Base-by-base conservation (phyloP, 202 grass and related monocot genomes). In the Eragrostis tef region DNA sequence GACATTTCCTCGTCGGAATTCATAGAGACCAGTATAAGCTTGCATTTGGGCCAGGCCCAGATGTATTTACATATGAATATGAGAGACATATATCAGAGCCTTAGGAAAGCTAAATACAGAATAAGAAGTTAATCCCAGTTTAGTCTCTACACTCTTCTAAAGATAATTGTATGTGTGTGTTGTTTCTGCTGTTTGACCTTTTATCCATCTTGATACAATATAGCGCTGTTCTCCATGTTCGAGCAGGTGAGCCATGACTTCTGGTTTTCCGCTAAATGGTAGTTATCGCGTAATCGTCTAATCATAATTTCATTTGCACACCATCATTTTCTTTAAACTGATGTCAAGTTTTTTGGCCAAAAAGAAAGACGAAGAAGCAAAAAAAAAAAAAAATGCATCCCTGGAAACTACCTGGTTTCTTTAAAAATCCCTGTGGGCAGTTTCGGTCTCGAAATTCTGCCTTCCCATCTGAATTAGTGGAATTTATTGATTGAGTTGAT, bases 401-500 rank as follows among this genome's bases (percentile, higher is more conserved):
- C 27, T 79, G 24, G 46, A 49, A 53, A 41, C 27, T 22, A 52
- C 11, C 17, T 66, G 19, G 49, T 22, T 78, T 51, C 15, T 22
- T 66, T 7, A 29, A 66, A 36, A 25, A 50, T 64, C 60, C 8
- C 45, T 36, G 26, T 27, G 24, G 27, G 60, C 61, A 15, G 7
- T 66, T 79, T 41, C 15, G 11, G 46, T 29, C 26, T 1, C 9
- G 0, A 59, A 59, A 9, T 22, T 67, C 2, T 42, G 22, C 25
- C 31, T 66, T 31, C 64, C 24, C 39, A 59, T 78, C 14, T 59
- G 67, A 66, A 66, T 41, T 54, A 70, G 54, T 48, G 46, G 22
- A 79, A 66, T 70, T 39, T 39, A 39, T 12, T 64, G 48, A 85
- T 70, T 59, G 9, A 15, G 19, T 5, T 69, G 27, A 51, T 85